A percentile compares a stretch with the other conserved stretches of the same genome.
Evolutionary conservation across 345 rosid species (phyloP).

Genomic region (Melastoma malabathricum): DNA sequence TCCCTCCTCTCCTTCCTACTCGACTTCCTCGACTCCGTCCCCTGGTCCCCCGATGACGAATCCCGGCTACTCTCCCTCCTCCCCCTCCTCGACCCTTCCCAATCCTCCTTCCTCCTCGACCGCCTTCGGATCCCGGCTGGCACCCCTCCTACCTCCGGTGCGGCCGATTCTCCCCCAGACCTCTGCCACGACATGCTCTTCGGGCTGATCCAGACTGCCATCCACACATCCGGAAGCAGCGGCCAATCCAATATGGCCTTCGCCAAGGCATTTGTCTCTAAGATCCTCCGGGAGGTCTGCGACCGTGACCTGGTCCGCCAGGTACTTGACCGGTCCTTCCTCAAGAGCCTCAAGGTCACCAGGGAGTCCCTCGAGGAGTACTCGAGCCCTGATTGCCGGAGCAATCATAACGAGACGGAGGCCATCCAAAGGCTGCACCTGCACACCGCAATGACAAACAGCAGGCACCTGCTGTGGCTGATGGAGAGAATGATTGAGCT

Average conservation of each 20-base stretch:
- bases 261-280: slow-evolving; percentile 53
- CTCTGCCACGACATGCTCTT: slow-evolving; percentile 52
- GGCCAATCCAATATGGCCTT: slow-evolving; percentile 39
- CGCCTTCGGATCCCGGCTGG: too few relatives aligned
- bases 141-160: background rate
- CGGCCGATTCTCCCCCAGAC: slow-evolving; percentile 5
- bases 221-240: slow-evolving; percentile 9
- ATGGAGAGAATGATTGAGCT: slow-evolving; percentile 74
- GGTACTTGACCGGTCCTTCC: slow-evolving; percentile 45
- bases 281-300: slow-evolving; percentile 43
- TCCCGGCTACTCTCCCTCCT: slow-evolving; percentile 27
- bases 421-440: slow-evolving; percentile 55
- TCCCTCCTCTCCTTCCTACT: slow-evolving; percentile 39
- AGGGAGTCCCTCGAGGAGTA: slow-evolving; percentile 60
- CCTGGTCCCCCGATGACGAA: slow-evolving; percentile 69
- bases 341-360: slow-evolving; percentile 36
- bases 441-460: slow-evolving; percentile 49
- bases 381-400: slow-evolving; percentile 58
- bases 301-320: slow-evolving; percentile 37
- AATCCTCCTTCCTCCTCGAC: slow-evolving; percentile 5
- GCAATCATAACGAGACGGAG: slow-evolving; percentile 59
- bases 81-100: slow-evolving; percentile 32
- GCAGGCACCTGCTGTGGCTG: slow-evolving; percentile 51
- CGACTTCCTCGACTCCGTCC: slow-evolving; percentile 45
- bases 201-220: slow-evolving; percentile 36